phyloP scores from a whole-genome alignment of 192 early-diverging fungal genomes.

The Entomortierella chlamydospora region DNA sequence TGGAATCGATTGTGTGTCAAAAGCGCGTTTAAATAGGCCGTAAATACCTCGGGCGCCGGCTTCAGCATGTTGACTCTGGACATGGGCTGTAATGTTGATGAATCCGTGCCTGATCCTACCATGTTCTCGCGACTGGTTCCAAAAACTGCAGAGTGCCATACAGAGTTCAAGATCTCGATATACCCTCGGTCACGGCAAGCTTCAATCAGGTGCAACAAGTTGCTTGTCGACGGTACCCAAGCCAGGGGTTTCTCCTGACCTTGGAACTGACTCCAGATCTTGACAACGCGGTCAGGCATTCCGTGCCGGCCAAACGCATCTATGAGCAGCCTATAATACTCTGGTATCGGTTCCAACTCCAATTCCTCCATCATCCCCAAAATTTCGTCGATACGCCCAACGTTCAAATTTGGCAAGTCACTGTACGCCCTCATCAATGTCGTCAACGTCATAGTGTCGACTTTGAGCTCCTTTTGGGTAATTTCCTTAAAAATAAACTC shows the following conservation, averaged over 20 bases:
- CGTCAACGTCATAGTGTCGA: conserved; percentile 22
- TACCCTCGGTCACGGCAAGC: conserved; percentile 52
- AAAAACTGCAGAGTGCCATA: conserved; percentile 38
- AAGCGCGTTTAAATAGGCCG: conserved; percentile 44
- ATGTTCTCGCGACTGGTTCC: background rate
- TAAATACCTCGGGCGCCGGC: conserved; percentile 36
- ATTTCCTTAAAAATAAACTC: conserved; percentile 50
- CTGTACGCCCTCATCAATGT: conserved; percentile 23
- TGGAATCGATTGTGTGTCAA: conserved; percentile 47
- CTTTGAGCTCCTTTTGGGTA: background rate
- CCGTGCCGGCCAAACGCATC: conserved; percentile 30
- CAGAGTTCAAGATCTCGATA: conserved; percentile 27
- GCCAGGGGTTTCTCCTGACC: conserved; percentile 8
- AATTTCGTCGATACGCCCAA: conserved; percentile 28
- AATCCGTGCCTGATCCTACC: background rate
- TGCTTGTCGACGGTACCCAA: conserved; percentile 27
- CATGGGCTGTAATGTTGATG: background rate
- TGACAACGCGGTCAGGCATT: conserved; percentile 42
- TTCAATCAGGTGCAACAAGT: conserved; percentile 36
- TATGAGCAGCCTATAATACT: conserved; percentile 27
- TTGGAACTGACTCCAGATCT: conserved; percentile 23
- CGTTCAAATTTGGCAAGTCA: conserved; percentile 19
- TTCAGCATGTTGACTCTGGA: background rate
- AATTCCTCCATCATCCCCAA: conserved; percentile 10
- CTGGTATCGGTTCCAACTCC: conserved; percentile 28